Evolutionary conservation across 306 rosid genomes (phyloP).

Genomic region (Alnus rubra): DNA sequence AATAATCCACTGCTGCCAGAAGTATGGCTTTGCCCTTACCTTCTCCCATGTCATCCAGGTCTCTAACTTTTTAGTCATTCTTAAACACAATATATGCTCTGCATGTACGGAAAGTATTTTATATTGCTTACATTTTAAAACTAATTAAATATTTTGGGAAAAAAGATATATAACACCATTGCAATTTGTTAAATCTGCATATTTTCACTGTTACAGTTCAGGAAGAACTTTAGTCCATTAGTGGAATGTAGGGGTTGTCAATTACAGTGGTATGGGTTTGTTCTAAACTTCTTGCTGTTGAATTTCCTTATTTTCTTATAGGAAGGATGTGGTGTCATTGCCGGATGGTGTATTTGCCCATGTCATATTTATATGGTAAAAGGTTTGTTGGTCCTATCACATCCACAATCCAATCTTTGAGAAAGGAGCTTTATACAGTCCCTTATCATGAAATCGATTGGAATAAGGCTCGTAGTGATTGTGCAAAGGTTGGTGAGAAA

Average conservation of each 20-base stretch:
- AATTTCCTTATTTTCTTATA: constrained; percentile 32
- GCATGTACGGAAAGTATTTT: not conserved
- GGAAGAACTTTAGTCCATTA: constrained; percentile 12
- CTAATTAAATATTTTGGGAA: not conserved
- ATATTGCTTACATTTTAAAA: not conserved
- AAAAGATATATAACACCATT: not conserved
- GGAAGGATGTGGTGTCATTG: constrained; percentile 99
- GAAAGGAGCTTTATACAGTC: constrained; percentile 67
- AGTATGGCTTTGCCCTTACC: constrained; percentile 85
- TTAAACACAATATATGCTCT: not conserved
- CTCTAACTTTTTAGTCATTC: not conserved
- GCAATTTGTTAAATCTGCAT: not conserved
- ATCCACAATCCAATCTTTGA: constrained; percentile 63
- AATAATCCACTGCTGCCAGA: constrained; percentile 95
- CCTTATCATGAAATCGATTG: constrained; percentile 84
- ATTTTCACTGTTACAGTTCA: not conserved
- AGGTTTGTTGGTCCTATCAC: constrained; percentile 90
- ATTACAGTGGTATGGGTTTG: not conserved
- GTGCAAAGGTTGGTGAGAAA: constrained; percentile 75
- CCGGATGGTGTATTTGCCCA: constrained; percentile 90
- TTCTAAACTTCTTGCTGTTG: not conserved
- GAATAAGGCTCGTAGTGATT: constrained; percentile 70
- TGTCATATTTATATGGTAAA: constrained; percentile 89
- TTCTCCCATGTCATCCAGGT: constrained; percentile 88
- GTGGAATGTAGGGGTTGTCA: constrained; percentile 1